Conservation (phyloP, 345 rosid species). For the Atalantia buxifolia region DNA sequence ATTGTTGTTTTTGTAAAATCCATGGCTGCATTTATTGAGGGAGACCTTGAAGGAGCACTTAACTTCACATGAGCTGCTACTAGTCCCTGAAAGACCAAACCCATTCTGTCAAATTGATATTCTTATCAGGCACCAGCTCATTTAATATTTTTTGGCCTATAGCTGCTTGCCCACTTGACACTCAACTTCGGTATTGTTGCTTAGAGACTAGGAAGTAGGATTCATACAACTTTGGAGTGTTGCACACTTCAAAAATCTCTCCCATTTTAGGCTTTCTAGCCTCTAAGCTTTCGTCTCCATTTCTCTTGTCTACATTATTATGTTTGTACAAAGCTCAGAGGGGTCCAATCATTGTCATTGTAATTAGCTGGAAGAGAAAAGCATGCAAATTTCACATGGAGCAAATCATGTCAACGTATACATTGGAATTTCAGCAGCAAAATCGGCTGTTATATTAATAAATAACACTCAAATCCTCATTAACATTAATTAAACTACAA, state of each 20-base stretch:
- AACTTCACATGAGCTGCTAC: not conserved
- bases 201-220: not conserved
- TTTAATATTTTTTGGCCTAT: not conserved
- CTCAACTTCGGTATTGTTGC: not conserved
- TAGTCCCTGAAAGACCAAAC: not conserved
- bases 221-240: not conserved
- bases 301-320: not conserved
- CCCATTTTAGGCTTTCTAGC: not conserved
- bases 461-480: not conserved
- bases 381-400: not conserved
- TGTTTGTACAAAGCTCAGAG: not conserved
- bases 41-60: not conserved
- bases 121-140: conserved; percentile 1
- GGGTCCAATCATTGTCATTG: not conserved
- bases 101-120: conserved; percentile 10
- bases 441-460: too few species aligned
- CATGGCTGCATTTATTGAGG: conserved; percentile 7
- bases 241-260: not conserved
- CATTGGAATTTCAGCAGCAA: too few species aligned
- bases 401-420: not conserved
- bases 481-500: not conserved
- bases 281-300: not conserved
- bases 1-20: not conserved
- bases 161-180: not conserved
- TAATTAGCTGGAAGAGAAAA: not conserved